Evolutionary conservation across 805 yeast species (phyloP).

Genomic region (Hemisphaericaspora nanyangensis): DNA sequence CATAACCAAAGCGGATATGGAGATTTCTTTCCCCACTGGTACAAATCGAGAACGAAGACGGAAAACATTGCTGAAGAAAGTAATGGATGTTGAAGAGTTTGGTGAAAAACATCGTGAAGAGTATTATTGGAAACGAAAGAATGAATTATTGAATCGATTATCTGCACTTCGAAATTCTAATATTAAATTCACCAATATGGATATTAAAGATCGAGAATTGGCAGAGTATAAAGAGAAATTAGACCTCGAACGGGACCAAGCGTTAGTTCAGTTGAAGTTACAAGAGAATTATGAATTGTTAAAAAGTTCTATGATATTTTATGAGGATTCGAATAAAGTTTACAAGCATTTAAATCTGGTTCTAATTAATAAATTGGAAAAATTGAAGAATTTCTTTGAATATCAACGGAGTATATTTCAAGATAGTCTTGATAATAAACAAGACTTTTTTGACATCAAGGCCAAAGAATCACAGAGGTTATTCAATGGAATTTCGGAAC

Average conservation of each 20-base stretch:
- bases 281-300: slow-evolving; percentile 29
- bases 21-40: slow-evolving; percentile 12
- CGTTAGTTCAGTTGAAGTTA: slow-evolving; percentile 29
- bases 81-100: slow-evolving; percentile 16
- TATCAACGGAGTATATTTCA: slow-evolving; percentile 28
- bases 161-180: slow-evolving; percentile 21
- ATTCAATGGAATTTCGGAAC: slow-evolving; percentile 22
- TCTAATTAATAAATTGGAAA: slow-evolving; percentile 32
- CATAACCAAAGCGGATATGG: slow-evolving; percentile 8
- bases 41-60: slow-evolving; percentile 22
- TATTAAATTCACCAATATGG: slow-evolving; percentile 18
- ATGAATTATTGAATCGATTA: slow-evolving; percentile 22
- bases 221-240: slow-evolving; percentile 13
- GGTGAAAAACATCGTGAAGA: slow-evolving; percentile 13
- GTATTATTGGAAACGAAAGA: slow-evolving; percentile 19
- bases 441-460: slow-evolving; percentile 15
- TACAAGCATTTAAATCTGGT: slow-evolving; percentile 28
- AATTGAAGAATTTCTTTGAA: slow-evolving; percentile 36
- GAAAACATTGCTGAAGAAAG: slow-evolving; percentile 13
- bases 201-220: slow-evolving; percentile 28
- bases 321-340: slow-evolving; percentile 33
- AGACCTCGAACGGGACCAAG: slow-evolving; percentile 27
- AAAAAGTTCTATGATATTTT: slow-evolving; percentile 27
- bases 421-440: slow-evolving; percentile 14
- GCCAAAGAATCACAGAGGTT: slow-evolving; percentile 24